Base-by-base conservation (phyloP, 768 basidiomycete species). In the Suillus subluteus region DNA sequence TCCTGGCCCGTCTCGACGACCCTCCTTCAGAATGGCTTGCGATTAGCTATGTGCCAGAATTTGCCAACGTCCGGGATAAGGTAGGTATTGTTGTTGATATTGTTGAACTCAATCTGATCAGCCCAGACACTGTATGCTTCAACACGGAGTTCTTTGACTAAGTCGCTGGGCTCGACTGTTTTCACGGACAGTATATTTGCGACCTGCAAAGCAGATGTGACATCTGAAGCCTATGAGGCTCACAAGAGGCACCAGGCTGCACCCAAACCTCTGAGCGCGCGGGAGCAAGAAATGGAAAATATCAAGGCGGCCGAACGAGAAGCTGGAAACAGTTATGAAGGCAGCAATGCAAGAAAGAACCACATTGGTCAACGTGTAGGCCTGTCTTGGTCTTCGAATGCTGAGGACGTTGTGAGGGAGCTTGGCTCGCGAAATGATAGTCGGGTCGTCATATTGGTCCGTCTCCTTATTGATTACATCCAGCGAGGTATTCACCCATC, bases 51-150 rank as follows among this genome's bases (percentile, higher is more conserved):
- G 92, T 96, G 7, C 95, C 95, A 1, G 95, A 96, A 67, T 74
- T 83, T 23, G 91, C 95, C 35, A 89, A 85, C 78, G 86, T 96
- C 67, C 84, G 92, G 73, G 87, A 92, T 78, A 96, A 96, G 88
- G 93, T 89, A 63, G 59, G 43, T 35, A 1, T 43, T 37, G 2
- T 13, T 70, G 68, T 75, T 66, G 58, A 62, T 55, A 50, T 48
- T 4, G 8, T 16, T 12, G 64, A 15, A 23, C 58, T 26, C 52
- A 56, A 18, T 56, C 58, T 44, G 52, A 59, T 46, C 35, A 48
- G 54, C 37, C 9, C 43, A 95, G 93, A 96, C 95, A 94, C 82
- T 96, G 41, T 96, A 95, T 76, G 93, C 95, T 26, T 90, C 94
- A 4, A 89, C 90, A 1, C 87, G 93, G 54, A 81, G 82, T 30